phyloP scores from a whole-genome alignment of 1,284 basidiomycete species.

The Naganishia sp. region DNA sequence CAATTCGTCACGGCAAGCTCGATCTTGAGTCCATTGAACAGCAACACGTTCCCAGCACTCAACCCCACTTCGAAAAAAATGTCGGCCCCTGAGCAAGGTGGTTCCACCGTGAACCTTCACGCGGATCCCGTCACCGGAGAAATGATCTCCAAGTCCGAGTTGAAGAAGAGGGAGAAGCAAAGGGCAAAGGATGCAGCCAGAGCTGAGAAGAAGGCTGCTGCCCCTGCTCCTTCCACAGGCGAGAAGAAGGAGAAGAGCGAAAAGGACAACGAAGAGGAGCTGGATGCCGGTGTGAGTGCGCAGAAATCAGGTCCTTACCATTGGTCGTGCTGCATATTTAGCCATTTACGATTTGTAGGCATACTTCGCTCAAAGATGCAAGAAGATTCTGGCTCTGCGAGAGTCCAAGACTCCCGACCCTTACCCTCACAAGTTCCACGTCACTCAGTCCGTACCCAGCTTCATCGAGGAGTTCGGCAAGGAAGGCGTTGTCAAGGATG shows the following conservation, averaged over 20 bases:
- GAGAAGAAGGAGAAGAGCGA: slow-evolving; percentile 42
- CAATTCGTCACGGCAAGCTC: slow-evolving; percentile 26
- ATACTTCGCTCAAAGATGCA: slow-evolving; percentile 92
- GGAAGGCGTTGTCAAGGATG: slow-evolving; percentile 66
- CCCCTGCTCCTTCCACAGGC: slow-evolving; percentile 33
- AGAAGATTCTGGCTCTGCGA: slow-evolving; percentile 83
- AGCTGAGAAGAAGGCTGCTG: slow-evolving; percentile 59
- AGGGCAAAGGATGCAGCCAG: slow-evolving; percentile 81
- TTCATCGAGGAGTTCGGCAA: slow-evolving; percentile 77
- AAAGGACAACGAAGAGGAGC: slow-evolving; percentile 66
- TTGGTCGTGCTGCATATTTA: neutral
- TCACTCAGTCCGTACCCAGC: slow-evolving; percentile 71
- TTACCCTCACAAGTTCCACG: slow-evolving; percentile 99
- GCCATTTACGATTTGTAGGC: slow-evolving; percentile 61
- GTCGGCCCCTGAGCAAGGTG: slow-evolving; percentile 45
- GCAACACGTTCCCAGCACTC: neutral
- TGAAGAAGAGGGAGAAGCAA: slow-evolving; percentile 86
- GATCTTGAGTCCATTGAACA: slow-evolving; percentile 12
- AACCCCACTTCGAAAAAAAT: slow-evolving; percentile 41
- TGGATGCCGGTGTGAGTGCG: slow-evolving; percentile 72
- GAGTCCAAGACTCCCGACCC: slow-evolving; percentile 85
- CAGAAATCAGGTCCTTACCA: neutral
- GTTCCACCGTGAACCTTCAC: slow-evolving; percentile 46
- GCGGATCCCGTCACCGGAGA: slow-evolving; percentile 86
- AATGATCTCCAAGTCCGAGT: slow-evolving; percentile 94